Evolutionary conservation across 257 asterid genomes (phyloP).

Genomic region (Solanum bulbocastanum): DNA sequence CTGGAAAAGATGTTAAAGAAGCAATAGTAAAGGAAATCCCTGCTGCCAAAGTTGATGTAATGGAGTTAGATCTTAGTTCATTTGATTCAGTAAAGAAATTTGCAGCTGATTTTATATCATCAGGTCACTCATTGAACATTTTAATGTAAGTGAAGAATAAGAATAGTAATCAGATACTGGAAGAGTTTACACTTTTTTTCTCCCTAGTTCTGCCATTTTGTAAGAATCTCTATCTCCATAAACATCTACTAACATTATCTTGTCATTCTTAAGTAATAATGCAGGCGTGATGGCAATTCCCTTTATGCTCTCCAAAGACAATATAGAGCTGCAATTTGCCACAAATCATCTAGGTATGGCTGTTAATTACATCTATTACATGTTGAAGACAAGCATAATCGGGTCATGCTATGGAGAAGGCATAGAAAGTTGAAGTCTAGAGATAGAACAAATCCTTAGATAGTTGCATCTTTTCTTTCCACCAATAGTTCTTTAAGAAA

Average conservation of each 20-base stretch:
- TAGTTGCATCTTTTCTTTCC: neutral
- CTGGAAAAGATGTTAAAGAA: constrained; percentile 47
- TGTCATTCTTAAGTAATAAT: constrained; percentile 49
- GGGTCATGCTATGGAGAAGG: neutral
- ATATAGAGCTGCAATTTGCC: constrained; percentile 77
- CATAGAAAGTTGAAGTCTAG: neutral
- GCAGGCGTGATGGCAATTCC: constrained; percentile 85
- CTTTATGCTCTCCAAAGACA: constrained; percentile 62
- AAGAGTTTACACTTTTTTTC: neutral
- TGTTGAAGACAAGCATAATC: neutral
- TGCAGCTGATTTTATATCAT: constrained; percentile 52
- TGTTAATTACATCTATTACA: neutral
- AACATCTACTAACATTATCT: neutral
- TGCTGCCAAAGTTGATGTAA: constrained; percentile 52
- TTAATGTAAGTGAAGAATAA: constrained; percentile 41
- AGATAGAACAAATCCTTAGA: neutral
- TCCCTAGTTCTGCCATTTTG: neutral
- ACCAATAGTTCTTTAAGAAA: neutral
- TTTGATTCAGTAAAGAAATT: constrained; percentile 55
- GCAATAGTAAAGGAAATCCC: constrained; percentile 46
- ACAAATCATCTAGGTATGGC: constrained; percentile 69
- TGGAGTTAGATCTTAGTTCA: constrained; percentile 81
- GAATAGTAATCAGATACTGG: neutral
- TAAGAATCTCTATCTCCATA: neutral
- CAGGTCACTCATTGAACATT: constrained; percentile 54